These are phyloP conservation scores for Vigna reflexopilosa DNA, from an alignment of 306 rosid species.

Conservation along the genomic window DNA sequence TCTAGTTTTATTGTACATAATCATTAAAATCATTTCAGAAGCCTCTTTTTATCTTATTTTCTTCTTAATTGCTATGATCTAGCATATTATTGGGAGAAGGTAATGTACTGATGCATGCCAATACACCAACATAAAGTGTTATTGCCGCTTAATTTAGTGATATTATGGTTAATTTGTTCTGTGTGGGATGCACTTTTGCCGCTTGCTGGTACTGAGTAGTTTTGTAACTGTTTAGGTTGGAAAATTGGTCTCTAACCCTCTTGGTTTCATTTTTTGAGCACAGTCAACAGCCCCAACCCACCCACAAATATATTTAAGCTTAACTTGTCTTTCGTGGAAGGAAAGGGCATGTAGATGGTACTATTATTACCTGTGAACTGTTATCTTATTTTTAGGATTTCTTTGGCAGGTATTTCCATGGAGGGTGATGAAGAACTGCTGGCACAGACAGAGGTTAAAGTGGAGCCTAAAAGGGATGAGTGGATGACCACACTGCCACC, in stretches of 20 bases:
- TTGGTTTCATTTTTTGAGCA: conserved; percentile 5
- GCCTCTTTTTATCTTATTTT: conserved; percentile 8
- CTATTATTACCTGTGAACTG: conserved; percentile 29
- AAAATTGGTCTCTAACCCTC: conserved; percentile 1
- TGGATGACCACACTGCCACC: conserved; percentile 98
- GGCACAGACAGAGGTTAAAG: conserved; percentile 76
- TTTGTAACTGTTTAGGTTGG: conserved; percentile 18
- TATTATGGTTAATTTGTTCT: conserved; percentile 6
- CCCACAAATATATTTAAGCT: not conserved
- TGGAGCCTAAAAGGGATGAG: conserved; percentile 82
- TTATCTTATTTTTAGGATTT: conserved; percentile 42
- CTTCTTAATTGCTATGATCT: conserved; percentile 8
- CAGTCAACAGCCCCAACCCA: not conserved
- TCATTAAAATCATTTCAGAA: not conserved
- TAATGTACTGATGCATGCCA: conserved; percentile 9
- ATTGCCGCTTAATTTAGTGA: conserved; percentile 28
- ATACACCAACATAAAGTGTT: conserved; percentile 15
- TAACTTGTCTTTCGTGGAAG: conserved; percentile 22
- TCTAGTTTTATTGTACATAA: conserved; percentile 14
- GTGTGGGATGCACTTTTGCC: conserved; percentile 14
- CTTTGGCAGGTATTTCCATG: conserved; percentile 85
- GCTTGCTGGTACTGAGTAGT: conserved; percentile 10
- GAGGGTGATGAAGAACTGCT: conserved; percentile 96
- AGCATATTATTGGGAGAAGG: not conserved
- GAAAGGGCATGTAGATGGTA: conserved; percentile 10